Base-by-base conservation (phyloP, 2,329 filamentous ascomycete genomes). In the Penicillium sp. region DNA sequence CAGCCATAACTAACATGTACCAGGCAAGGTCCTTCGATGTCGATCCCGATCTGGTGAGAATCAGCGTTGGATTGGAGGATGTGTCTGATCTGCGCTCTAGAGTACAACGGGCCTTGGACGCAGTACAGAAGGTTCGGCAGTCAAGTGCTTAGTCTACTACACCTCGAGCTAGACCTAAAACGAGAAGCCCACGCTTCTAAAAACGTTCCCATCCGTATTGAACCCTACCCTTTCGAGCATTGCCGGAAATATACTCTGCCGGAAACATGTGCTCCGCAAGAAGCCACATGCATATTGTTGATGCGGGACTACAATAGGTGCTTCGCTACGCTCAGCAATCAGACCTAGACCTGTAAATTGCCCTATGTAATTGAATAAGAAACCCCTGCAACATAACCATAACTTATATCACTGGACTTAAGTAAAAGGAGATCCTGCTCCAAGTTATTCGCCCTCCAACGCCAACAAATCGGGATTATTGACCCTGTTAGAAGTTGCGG, bases 31-130 rank as follows among this genome's bases (percentile, higher is more conserved):
- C 84, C 52, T 92, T 86, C 67, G 89, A 91, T 0, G 88, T 96
- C 3, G 86, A 93, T 46, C 81, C 82, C 1, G 81, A 89, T 66
- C 71, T 99, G 48, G 79, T 97, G 40, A 80, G 93, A 35, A 82
- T 97, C 57, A 96, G 91, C 63, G 87, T 97, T 45, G 93, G 93
- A 0, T 71, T 99, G 43, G 93, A 99, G 68, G 88, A 93, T 53
- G 80, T 83, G 1, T 74, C 77, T 19, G 80, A 84, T 50, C 70
- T 97, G 60, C 77, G 80, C 28, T 70, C 68, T 12, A 80, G 79
- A 14, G 88, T 97, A 62, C 71, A 77, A 50, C 75, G 68, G 41
- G 92, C 92, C n/a, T 74, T 97, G 52, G 75, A 80, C 47, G 85
- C 81, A 30, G 75, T 79, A 14, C 58, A 59, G 46, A 50, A 53